Conservation (phyloP, 2,329 filamentous ascomycete species). For the Aspergillus sp. region DNA sequence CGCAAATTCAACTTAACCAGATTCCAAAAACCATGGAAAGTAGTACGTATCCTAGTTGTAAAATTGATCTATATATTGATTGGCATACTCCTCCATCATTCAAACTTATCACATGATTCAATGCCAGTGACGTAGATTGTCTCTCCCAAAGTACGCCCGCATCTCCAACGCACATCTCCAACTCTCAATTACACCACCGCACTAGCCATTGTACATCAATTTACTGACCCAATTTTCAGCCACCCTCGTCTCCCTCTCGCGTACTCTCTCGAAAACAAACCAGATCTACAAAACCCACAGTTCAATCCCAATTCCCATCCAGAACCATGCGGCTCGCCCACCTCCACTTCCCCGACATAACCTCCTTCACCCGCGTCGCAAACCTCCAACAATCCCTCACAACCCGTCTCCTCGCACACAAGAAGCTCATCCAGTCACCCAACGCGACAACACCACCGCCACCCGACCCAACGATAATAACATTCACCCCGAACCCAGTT, state of each 20-base stretch:
- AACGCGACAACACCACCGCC: constrained; percentile 32
- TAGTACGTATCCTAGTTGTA: background rate
- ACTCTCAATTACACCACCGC: background rate
- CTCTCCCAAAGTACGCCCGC: background rate
- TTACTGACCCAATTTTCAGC: background rate
- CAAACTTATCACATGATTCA: constrained; percentile 12
- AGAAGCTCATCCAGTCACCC: constrained; percentile 44
- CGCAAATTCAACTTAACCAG: background rate
- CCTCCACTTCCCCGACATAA: constrained; percentile 56
- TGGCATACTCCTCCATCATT: background rate
- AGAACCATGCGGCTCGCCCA: constrained; percentile 58
- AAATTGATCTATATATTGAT: background rate
- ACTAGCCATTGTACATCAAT: background rate
- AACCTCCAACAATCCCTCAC: constrained; percentile 59
- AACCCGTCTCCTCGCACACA: constrained; percentile 59
- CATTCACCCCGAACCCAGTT: constrained; percentile 77
- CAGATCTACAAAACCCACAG: background rate
- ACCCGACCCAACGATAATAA: constrained; percentile 71
- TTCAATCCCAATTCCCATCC: constrained; percentile 2
- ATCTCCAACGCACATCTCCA: background rate
- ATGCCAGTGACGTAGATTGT: constrained; percentile 6
- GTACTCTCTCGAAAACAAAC: background rate
- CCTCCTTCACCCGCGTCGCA: constrained; percentile 56
- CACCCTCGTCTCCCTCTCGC: background rate
- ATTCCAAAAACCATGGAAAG: background rate